phyloP scores from a whole-genome alignment of 768 basidiomycete species.

The Cubamyces lactineus region DNA sequence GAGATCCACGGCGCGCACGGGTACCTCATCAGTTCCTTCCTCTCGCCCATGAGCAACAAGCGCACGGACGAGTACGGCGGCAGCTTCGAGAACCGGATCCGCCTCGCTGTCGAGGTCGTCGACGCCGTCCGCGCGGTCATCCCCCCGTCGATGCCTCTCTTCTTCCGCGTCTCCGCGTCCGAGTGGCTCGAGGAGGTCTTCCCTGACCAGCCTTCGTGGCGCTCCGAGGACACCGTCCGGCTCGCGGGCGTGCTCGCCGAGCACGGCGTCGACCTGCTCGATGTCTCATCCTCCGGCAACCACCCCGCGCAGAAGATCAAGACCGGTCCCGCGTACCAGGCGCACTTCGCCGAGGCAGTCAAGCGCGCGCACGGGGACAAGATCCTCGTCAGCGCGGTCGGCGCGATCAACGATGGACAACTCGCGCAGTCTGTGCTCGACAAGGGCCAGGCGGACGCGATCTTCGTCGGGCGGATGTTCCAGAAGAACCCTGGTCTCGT shows the following conservation, averaged over 20 bases:
- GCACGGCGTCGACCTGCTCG: slow-evolving; percentile 75
- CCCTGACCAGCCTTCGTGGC: slow-evolving; percentile 67
- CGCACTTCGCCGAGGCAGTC: slow-evolving; percentile 35
- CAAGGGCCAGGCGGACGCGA: slow-evolving; percentile 59
- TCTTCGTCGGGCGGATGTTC: slow-evolving; percentile 42
- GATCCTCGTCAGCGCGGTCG: slow-evolving; percentile 54
- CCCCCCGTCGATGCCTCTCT: slow-evolving; percentile 65
- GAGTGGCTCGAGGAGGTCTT: slow-evolving; percentile 70
- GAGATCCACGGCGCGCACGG: slow-evolving; percentile 34
- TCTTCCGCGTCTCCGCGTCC: slow-evolving; percentile 71
- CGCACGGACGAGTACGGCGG: slow-evolving; percentile 56
- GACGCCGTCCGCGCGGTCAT: slow-evolving; percentile 55
- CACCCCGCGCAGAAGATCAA: slow-evolving; percentile 45
- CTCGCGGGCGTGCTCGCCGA: slow-evolving; percentile 61
- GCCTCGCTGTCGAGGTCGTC: slow-evolving; percentile 36
- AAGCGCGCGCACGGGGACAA: slow-evolving; percentile 48
- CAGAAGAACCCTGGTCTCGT: slow-evolving; percentile 56
- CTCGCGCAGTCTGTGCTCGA: slow-evolving; percentile 63
- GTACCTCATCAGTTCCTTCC: slow-evolving; percentile 38
- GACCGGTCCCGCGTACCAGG: slow-evolving; percentile 37
- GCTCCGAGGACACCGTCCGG: slow-evolving; percentile 64
- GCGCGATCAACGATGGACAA: slow-evolving; percentile 55
- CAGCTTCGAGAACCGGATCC: slow-evolving; percentile 52
- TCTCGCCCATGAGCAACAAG: slow-evolving; percentile 45
- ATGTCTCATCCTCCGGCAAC: slow-evolving; percentile 70